Evolutionary conservation across 140 eudicot species (phyloP).

Genomic region (Bidens hawaiensis): DNA sequence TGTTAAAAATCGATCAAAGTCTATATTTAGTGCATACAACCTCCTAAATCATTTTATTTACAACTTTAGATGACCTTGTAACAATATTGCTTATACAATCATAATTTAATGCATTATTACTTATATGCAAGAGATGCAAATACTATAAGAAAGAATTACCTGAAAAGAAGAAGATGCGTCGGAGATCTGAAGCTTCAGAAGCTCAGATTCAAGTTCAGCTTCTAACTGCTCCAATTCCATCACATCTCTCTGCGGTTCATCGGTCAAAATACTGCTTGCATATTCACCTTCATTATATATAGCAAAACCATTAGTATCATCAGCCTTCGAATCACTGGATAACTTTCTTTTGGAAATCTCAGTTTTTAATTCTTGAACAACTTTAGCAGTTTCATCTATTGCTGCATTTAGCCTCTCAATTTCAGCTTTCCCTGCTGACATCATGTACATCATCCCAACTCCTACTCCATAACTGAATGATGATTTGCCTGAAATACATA

Average conservation of each 20-base stretch:
- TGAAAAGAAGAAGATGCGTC: constrained; percentile 19
- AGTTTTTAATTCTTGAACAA: constrained; percentile 61
- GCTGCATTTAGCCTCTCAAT: constrained; percentile 51
- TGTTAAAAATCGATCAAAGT: background rate
- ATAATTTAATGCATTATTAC: background rate
- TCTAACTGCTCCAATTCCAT: constrained; percentile 72
- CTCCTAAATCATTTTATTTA: background rate
- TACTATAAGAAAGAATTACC: constrained; percentile 29
- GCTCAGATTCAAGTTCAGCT: constrained; percentile 77
- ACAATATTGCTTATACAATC: background rate
- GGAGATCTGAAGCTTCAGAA: constrained; percentile 64
- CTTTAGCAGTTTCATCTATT: constrained; percentile 67
- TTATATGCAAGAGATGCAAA: background rate
- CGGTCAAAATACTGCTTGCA: constrained; percentile 54
- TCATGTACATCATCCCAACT: constrained; percentile 76
- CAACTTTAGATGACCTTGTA: background rate
- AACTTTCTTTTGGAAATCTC: constrained; percentile 57
- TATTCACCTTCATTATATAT: constrained; percentile 40
- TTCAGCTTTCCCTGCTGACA: constrained; percentile 80
- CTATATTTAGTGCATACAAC: background rate
- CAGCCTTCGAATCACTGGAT: constrained; percentile 9
- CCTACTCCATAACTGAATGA: constrained; percentile 77
- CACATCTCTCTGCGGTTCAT: constrained; percentile 46
- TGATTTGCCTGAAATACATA: constrained; percentile 42
- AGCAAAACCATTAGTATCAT: constrained; percentile 17